Conservation (phyloP, 495 filamentous ascomycete genomes). For the Neurospora pannonica region DNA sequence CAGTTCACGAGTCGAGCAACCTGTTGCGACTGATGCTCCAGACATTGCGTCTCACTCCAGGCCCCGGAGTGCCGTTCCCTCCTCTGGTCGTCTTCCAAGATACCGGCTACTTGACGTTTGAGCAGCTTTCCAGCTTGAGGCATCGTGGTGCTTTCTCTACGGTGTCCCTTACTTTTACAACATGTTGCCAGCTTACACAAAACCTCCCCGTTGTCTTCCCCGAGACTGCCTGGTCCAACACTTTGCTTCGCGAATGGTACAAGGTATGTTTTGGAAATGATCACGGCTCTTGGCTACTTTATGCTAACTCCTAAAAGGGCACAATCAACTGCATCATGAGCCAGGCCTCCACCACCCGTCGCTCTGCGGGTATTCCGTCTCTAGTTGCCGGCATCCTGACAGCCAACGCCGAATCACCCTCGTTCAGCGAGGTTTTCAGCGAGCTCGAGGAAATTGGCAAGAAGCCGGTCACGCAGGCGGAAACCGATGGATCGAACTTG, state of each 20-base stretch:
- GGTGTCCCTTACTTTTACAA: conserved; percentile 77
- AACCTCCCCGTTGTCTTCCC: conserved; percentile 26
- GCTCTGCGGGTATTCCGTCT: conserved; percentile 85
- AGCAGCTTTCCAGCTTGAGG: conserved; percentile 70
- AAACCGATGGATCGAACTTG: conserved; percentile 56
- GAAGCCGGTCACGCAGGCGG: conserved; percentile 34
- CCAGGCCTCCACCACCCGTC: conserved; percentile 71
- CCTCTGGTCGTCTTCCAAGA: conserved; percentile 34
- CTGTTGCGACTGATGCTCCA: conserved; percentile 48
- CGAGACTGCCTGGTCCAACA: conserved; percentile 22
- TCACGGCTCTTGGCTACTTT: neutral
- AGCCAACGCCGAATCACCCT: conserved; percentile 39
- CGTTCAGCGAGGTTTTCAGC: conserved; percentile 43
- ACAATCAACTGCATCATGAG: conserved; percentile 54
- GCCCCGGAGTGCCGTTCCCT: conserved; percentile 26
- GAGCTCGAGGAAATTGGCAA: conserved; percentile 46
- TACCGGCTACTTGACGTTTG: conserved; percentile 64
- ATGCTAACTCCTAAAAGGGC: conserved; percentile 33
- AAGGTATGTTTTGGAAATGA: conserved; percentile 36
- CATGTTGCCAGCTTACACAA: conserved; percentile 56
- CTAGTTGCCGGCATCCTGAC: conserved; percentile 68
- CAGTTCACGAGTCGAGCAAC: conserved; percentile 75
- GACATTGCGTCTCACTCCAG: conserved; percentile 26
- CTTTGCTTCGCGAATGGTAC: conserved; percentile 55
- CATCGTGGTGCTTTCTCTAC: conserved; percentile 93